Base-by-base conservation (phyloP, 1,284 basidiomycete species). In the Dichomitus squalens region DNA sequence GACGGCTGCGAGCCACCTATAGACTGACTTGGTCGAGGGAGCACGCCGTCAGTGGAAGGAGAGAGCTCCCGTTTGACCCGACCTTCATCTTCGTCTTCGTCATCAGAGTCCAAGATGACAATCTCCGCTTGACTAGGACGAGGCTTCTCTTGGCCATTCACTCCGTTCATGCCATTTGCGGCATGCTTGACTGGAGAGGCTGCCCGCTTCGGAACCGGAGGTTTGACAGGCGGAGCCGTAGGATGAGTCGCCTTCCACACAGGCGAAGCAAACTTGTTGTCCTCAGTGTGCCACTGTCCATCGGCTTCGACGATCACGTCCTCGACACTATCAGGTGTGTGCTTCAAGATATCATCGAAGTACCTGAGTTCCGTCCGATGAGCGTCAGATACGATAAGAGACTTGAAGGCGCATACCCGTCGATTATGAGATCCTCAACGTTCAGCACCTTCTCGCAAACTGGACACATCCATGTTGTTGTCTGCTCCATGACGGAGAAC, bases 401-500 rank as follows among this genome's bases (percentile, higher is more conserved):
- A 41, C 35, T 8, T 18, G 9, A 39, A 40, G 6, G 59, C 40
- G 39, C 7, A 46, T 73, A 96, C 91, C 93, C 95, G 71, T 99
- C 96, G 59, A 97, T 83, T 49, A 96, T 88, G 31, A 99, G 75
- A 57, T 98, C 93, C 36, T 92, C 89, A 11, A 86, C 78, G 61
- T 88, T 85, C 54, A 99, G 74, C 31, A 80, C 77, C 68, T 86
- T 88, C 72, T 93, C 93, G 74, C 97, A 99, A 36, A 95, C 89
- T n/a, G 97, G 96, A 72, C 97, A 99, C 38, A 90, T 74, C 92
- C 94, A 99, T 31, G 95, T 95, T 0, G 97, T 97, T 5, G 96
- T 96, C 74, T 94, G 91, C 68, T 96, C 93, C 85, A 98, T 99
- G 70, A 97, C 87, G 21, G 90, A 90, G 67, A 92, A 95, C 93